A percentile compares a stretch with the other conserved stretches of the same genome.
These are phyloP conservation scores for Monilinia fructicola DNA, from an alignment of 2,329 filamentous ascomycete genomes.

Conservation along the genomic window DNA sequence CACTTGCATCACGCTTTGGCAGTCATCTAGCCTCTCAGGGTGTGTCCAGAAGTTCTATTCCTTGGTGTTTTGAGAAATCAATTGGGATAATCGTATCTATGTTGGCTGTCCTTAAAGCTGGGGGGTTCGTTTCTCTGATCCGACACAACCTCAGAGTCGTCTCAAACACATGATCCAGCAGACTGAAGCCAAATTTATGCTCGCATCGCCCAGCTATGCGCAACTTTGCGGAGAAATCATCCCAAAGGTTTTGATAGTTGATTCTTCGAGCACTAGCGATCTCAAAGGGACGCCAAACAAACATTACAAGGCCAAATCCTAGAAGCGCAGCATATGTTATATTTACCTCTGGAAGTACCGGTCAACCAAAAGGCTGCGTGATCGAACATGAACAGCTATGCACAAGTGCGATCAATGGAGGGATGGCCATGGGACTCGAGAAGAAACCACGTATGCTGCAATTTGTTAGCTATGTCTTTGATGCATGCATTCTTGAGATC, in stretches of 20 bases:
- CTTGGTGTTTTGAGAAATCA: slow-evolving; percentile 37
- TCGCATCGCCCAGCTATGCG: slow-evolving; percentile 20
- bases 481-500: slow-evolving; percentile 25
- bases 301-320: background rate
- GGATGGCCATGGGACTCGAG: background rate
- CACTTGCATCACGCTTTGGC: slow-evolving; percentile 29
- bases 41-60: slow-evolving; percentile 29
- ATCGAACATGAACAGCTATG: slow-evolving; percentile 8
- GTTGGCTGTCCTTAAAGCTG: slow-evolving; percentile 36
- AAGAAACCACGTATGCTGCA: slow-evolving; percentile 23
- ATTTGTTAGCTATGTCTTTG: slow-evolving; percentile 24
- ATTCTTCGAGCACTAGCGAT: too few relatives aligned
- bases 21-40: slow-evolving; percentile 26
- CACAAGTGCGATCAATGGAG: background rate
- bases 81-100: slow-evolving; percentile 33
- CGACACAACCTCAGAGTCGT: slow-evolving; percentile 21
- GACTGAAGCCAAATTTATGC: slow-evolving; percentile 20
- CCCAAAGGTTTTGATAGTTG: too few relatives aligned
- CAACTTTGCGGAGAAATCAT: too few relatives aligned
- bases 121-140: slow-evolving; percentile 39
- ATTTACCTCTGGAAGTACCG: slow-evolving; percentile 34
- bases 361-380: slow-evolving; percentile 30
- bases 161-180: slow-evolving; percentile 22
- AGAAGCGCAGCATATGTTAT: background rate
- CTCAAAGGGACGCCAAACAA: too few relatives aligned